phyloP scores from a whole-genome alignment of 2,329 filamentous ascomycete species.

The Coleophoma cylindrospora region DNA sequence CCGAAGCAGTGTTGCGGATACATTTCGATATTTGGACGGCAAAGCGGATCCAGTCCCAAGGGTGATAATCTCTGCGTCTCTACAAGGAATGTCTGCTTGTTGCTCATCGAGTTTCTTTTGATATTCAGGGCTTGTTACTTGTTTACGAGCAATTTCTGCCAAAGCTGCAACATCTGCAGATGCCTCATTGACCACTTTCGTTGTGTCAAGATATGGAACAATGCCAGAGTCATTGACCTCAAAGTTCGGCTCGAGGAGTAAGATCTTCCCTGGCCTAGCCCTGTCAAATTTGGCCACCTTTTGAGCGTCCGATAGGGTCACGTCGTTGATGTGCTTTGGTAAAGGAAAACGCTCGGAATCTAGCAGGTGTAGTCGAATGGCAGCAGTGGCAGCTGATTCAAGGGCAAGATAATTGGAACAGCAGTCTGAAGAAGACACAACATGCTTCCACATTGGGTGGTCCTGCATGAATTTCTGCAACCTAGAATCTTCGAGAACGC shows the following conservation, averaged over 20 bases:
- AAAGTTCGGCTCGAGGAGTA: constrained; percentile 22
- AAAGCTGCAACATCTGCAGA: constrained; percentile 43
- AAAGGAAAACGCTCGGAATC: constrained; percentile 70
- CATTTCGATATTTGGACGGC: constrained; percentile 92
- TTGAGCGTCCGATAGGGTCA: constrained; percentile 3
- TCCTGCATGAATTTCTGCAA: constrained; percentile 66
- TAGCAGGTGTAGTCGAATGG: constrained; percentile 65
- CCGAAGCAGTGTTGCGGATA: constrained; percentile 79
- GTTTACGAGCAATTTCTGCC: constrained; percentile 40
- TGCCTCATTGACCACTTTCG: constrained; percentile 33
- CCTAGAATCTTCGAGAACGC: constrained; percentile 55
- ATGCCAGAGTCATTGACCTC: constrained; percentile 37
- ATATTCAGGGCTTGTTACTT: constrained; percentile 38
- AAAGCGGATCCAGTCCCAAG: constrained; percentile 87
- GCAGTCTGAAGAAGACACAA: constrained; percentile 70
- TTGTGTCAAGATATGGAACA: constrained; percentile 43
- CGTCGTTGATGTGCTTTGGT: constrained; percentile 56
- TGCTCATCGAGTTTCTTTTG: constrained; percentile 41
- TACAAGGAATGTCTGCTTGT: constrained; percentile 63
- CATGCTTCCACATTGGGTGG: constrained; percentile 60
- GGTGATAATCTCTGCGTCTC: constrained; percentile 77
- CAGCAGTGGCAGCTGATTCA: constrained; percentile 59
- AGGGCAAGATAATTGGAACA: constrained; percentile 73
- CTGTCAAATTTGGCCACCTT: constrained; percentile 9
- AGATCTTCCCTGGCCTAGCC: constrained; percentile 15